Percentiles rank a stretch among this genome's conserved stretches.
These are phyloP conservation scores for Porphyridium purpureum DNA, from an alignment of 23 red algal genomes.

Conservation along the genomic window DNA sequence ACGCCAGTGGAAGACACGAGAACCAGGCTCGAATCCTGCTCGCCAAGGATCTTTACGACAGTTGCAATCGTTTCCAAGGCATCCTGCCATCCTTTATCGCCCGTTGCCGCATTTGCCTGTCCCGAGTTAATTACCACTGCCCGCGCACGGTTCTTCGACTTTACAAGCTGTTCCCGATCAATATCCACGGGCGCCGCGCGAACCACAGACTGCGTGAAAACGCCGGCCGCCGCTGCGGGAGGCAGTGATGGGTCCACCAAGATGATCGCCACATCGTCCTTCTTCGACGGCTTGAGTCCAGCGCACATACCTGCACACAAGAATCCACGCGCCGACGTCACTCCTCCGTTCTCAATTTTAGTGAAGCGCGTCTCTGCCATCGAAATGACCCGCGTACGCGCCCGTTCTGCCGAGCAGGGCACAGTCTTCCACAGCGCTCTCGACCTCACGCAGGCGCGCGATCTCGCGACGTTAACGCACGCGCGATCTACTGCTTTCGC, in stretches of 20 bases:
- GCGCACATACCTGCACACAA: slow-evolving; percentile 51
- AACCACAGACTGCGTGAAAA: slow-evolving; percentile 76
- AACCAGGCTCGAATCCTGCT: slow-evolving; percentile 18
- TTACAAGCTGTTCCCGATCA: slow-evolving; percentile 24
- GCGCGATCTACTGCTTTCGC: too few species aligned
- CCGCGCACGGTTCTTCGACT: slow-evolving; percentile 10
- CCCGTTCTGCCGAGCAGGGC: too few species aligned
- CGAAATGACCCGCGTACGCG: too few species aligned
- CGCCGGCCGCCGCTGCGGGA: slow-evolving; percentile 45
- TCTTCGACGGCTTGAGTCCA: slow-evolving; percentile 81
- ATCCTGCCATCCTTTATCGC: slow-evolving; percentile 31
- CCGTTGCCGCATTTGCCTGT: slow-evolving; percentile 96
- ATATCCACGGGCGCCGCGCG: slow-evolving; percentile 77
- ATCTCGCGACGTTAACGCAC: too few species aligned
- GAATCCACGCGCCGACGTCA: slow-evolving; percentile 83
- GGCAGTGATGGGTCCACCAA: slow-evolving; percentile 2
- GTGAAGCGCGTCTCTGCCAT: too few species aligned
- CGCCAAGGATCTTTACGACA: not conserved
- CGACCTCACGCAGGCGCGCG: too few species aligned
- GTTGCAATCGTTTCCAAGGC: slow-evolving; percentile 8
- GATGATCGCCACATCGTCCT: slow-evolving; percentile 69
- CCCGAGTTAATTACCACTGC: slow-evolving; percentile 82
- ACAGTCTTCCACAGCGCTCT: too few species aligned
- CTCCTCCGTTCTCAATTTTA: slow-evolving; percentile 26
- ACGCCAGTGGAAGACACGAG: slow-evolving; percentile 87